phyloP scores from a whole-genome alignment of 441 rosid genomes.

The Bruguiera hainesii region DNA sequence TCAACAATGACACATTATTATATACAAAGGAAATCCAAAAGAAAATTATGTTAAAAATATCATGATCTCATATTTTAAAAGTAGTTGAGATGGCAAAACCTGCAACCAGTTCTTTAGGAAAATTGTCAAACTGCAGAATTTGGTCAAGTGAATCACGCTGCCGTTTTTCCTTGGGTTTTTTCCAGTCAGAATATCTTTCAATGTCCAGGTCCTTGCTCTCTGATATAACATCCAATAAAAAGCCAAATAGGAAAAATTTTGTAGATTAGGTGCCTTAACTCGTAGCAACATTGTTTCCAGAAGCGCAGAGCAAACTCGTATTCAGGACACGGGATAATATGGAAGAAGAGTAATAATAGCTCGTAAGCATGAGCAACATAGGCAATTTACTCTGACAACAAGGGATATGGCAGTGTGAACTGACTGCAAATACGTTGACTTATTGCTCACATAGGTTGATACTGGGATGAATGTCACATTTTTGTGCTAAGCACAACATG shows the following conservation, averaged over 20 bases:
- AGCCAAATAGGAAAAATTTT: background rate
- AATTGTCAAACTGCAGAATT: conserved; percentile 47
- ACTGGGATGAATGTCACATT: too few relatives aligned
- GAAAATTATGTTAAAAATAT: too few relatives aligned
- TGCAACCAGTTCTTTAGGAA: conserved; percentile 63
- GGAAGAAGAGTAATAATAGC: too few relatives aligned
- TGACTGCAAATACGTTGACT: too few relatives aligned
- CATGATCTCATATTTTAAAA: too few relatives aligned
- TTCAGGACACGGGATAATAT: background rate
- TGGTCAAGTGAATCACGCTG: conserved; percentile 47
- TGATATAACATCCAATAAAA: conserved; percentile 27
- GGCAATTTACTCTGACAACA: too few relatives aligned
- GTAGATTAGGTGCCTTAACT: background rate
- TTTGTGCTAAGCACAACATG: too few relatives aligned
- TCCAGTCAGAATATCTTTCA: conserved; percentile 64
- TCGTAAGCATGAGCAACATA: too few relatives aligned
- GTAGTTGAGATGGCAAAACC: conserved; percentile 28
- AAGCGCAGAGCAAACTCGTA: background rate
- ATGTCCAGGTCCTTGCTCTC: conserved; percentile 47
- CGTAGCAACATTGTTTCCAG: background rate
- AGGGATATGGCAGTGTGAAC: too few relatives aligned
- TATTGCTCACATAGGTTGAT: too few relatives aligned
- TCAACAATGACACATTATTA: too few relatives aligned
- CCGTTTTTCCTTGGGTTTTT: conserved; percentile 37
- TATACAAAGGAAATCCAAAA: too few relatives aligned